Conservation (phyloP, 371 early-diverging fungal genomes). For the Mucor irregularis region DNA sequence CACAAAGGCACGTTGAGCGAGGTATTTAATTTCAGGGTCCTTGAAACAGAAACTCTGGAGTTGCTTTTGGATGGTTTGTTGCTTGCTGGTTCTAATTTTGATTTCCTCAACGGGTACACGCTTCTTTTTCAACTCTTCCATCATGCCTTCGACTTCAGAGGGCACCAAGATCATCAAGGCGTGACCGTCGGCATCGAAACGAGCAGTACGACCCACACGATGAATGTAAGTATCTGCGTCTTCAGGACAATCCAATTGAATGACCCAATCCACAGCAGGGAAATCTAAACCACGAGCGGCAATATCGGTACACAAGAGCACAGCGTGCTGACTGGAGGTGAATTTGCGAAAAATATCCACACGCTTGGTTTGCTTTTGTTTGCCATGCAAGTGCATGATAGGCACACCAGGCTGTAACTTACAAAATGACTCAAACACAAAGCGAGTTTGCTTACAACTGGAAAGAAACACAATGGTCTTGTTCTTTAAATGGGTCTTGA, state of each 20-base stretch:
- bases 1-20: slow-evolving; percentile 93
- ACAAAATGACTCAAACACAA: slow-evolving; percentile 92
- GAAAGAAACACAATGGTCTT: slow-evolving; percentile 61
- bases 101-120: slow-evolving; percentile 87
- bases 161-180: slow-evolving; percentile 87
- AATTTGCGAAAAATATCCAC: slow-evolving; percentile 90
- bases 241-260: slow-evolving; percentile 98
- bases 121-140: slow-evolving; percentile 64
- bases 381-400: slow-evolving; percentile 91
- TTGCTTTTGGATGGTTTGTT: slow-evolving; percentile 75
- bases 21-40: slow-evolving; percentile 92
- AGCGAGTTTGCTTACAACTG: slow-evolving; percentile 66
- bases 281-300: slow-evolving; percentile 99
- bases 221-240: slow-evolving; percentile 97
- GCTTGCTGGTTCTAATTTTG: slow-evolving; percentile 78
- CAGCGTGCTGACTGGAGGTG: slow-evolving; percentile 69
- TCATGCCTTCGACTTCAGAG: slow-evolving; percentile 85
- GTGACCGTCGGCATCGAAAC: slow-evolving; percentile 87
- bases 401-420: slow-evolving; percentile 93
- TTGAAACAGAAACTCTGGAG: slow-evolving; percentile 91
- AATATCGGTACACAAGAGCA: slow-evolving; percentile 95
- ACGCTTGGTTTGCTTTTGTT: slow-evolving; percentile 93
- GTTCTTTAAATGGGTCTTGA: slow-evolving; percentile 84
- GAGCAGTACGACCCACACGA: slow-evolving; percentile 97
- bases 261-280: slow-evolving; percentile 97